A percentile compares a stretch with the other conserved stretches of the same genome.
These are phyloP conservation scores for Coffea eugenioides DNA, from an alignment of 257 asterid species.

Conservation along the genomic window DNA sequence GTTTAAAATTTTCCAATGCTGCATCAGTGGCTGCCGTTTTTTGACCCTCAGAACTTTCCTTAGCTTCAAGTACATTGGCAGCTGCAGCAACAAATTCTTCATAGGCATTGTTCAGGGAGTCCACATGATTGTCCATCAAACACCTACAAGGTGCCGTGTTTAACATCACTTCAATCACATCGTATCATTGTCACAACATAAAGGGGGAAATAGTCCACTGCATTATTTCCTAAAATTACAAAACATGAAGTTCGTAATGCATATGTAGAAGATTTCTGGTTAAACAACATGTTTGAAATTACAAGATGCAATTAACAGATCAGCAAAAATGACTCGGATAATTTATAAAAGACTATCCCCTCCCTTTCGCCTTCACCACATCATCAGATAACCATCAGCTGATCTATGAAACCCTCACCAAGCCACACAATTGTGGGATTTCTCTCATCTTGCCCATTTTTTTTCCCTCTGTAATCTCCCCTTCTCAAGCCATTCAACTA, in stretches of 20 bases:
- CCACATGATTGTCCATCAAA: conserved; percentile 77
- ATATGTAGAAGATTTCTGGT: background rate
- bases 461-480: background rate
- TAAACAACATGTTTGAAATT: background rate
- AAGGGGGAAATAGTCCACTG: background rate
- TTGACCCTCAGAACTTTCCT: conserved; percentile 54
- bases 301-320: background rate
- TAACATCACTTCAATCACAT: background rate
- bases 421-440: background rate
- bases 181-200: no score
- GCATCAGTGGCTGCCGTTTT: conserved; percentile 72
- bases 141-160: conserved; percentile 19
- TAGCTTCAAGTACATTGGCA: conserved; percentile 63
- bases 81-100: conserved; percentile 81
- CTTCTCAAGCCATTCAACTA: background rate
- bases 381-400: background rate
- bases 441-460: background rate
- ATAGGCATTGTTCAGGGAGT: conserved; percentile 61
- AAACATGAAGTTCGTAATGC: background rate
- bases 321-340: background rate
- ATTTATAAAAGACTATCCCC: background rate
- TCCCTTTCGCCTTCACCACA: background rate
- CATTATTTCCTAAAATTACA: background rate
- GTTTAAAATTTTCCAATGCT: conserved; percentile 87
- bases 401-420: background rate